Conservation (phyloP, 805 yeast genomes). For the Tetrapisispora arboricola region DNA sequence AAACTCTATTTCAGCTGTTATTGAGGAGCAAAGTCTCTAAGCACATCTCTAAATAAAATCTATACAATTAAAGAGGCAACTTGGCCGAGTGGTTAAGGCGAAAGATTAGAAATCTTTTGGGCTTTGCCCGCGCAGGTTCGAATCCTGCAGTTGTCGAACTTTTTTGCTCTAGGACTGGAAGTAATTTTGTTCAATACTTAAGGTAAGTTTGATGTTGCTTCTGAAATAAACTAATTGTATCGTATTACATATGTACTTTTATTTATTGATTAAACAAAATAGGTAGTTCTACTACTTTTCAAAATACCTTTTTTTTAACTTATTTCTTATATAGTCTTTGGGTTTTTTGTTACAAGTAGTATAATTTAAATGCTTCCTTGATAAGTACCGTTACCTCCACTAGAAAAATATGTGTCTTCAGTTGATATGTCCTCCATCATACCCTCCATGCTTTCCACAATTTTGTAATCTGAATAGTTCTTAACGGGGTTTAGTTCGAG, state of each 20-base stretch:
- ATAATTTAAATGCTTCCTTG: neutral
- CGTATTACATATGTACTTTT: too few relatives aligned
- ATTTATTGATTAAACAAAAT: too few relatives aligned
- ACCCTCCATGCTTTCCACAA: neutral
- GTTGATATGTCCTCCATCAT: neutral
- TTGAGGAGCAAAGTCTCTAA: too few relatives aligned
- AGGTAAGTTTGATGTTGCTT: too few relatives aligned
- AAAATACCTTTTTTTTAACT: too few relatives aligned
- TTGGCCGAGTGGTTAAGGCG: conserved; percentile 58
- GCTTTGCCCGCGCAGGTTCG: conserved; percentile 50
- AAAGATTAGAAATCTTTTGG: conserved; percentile 47
- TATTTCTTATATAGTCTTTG: too few relatives aligned
- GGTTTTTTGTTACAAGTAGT: too few relatives aligned
- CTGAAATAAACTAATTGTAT: too few relatives aligned
- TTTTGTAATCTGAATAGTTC: neutral
- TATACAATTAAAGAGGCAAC: conserved; percentile 24
- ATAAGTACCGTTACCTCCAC: conserved; percentile 24
- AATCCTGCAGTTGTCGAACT: conserved; percentile 56
- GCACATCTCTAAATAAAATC: neutral
- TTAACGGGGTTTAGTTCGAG: neutral
- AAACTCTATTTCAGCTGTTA: too few relatives aligned
- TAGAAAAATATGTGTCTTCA: conserved; percentile 11
- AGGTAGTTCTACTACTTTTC: too few relatives aligned
- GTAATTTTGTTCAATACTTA: too few relatives aligned
- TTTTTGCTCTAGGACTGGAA: conserved; percentile 4